Percentiles rank a stretch among this genome's conserved stretches.
phyloP scores from a whole-genome alignment of 352 stramenopile genomes.

The Phytophthora constricta region DNA sequence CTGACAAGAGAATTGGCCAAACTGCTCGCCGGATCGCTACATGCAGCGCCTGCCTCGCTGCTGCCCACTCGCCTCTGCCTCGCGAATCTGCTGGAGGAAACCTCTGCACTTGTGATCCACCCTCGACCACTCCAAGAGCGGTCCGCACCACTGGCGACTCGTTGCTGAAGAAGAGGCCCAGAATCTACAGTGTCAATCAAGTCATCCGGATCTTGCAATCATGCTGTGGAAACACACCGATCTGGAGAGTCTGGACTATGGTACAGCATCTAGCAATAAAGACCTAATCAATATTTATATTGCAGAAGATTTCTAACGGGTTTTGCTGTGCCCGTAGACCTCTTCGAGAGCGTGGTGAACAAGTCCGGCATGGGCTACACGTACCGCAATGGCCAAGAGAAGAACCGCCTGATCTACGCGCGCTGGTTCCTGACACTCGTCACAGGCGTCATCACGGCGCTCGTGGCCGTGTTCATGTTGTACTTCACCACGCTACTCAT shows the following conservation, averaged over 20 bases:
- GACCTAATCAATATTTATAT: background rate
- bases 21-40: background rate
- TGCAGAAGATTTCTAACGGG: background rate
- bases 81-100: background rate
- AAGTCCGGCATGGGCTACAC: slow-evolving; percentile 84
- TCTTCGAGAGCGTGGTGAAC: slow-evolving; percentile 90
- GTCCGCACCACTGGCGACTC: background rate
- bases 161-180: slow-evolving; percentile 7
- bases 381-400: slow-evolving; percentile 84
- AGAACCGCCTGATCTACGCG: slow-evolving; percentile 79
- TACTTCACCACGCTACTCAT: slow-evolving; percentile 77
- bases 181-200: no score
- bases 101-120: background rate
- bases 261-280: slow-evolving; percentile 33
- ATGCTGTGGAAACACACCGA: slow-evolving; percentile 77
- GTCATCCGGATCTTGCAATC: slow-evolving; percentile 25
- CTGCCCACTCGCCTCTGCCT: no score
- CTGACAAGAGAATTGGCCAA: background rate
- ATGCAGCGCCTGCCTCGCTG: no score
- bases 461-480: slow-evolving; percentile 82
- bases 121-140: background rate
- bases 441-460: slow-evolving; percentile 74
- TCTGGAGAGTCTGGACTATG: slow-evolving; percentile 87
- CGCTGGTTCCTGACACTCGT: slow-evolving; percentile 83
- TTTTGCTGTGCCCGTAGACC: slow-evolving; percentile 41